phyloP scores from a whole-genome alignment of 495 filamentous ascomycete species.

The Sporormia fimetaria region DNA sequence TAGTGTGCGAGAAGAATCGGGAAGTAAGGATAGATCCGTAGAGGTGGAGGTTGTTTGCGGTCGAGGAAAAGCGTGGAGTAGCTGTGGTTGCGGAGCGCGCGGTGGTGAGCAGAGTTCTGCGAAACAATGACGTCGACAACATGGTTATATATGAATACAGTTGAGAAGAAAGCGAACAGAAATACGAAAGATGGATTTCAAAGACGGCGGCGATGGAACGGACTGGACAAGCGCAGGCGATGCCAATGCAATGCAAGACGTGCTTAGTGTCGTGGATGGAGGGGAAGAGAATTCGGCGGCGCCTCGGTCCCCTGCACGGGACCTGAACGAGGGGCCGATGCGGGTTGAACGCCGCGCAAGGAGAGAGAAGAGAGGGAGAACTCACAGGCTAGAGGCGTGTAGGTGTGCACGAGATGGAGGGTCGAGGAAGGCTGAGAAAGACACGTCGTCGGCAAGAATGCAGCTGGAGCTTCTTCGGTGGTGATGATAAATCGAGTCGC shows the following conservation, averaged over 20 bases:
- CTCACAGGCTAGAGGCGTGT: too few species aligned
- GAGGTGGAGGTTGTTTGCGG: slow-evolving; percentile 18
- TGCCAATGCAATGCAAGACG: slow-evolving; percentile 9
- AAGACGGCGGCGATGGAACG: slow-evolving; percentile 15
- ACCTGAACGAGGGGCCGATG: too few species aligned
- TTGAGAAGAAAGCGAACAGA: not conserved
- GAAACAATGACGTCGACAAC: slow-evolving; percentile 17
- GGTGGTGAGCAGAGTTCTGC: slow-evolving; percentile 29
- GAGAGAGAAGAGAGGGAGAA: too few species aligned
- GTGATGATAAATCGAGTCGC: too few species aligned
- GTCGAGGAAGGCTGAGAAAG: too few species aligned
- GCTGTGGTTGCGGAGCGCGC: slow-evolving; percentile 20
- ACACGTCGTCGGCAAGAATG: too few species aligned
- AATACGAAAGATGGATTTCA: slow-evolving; percentile 16
- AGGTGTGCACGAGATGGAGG: too few species aligned
- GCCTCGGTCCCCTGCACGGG: slow-evolving; percentile 7
- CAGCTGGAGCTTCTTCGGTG: too few species aligned
- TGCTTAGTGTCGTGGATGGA: slow-evolving; percentile 1
- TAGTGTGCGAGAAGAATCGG: slow-evolving; percentile 38
- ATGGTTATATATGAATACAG: slow-evolving; percentile 21
- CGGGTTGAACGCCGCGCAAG: too few species aligned
- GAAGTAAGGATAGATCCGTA: slow-evolving; percentile 18
- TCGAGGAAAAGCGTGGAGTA: not conserved
- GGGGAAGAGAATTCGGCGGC: slow-evolving; percentile 7
- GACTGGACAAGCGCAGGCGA: slow-evolving; percentile 8